phyloP scores from a whole-genome alignment of 768 basidiomycete genomes.

The Coprinellus aureogranulatus region DNA sequence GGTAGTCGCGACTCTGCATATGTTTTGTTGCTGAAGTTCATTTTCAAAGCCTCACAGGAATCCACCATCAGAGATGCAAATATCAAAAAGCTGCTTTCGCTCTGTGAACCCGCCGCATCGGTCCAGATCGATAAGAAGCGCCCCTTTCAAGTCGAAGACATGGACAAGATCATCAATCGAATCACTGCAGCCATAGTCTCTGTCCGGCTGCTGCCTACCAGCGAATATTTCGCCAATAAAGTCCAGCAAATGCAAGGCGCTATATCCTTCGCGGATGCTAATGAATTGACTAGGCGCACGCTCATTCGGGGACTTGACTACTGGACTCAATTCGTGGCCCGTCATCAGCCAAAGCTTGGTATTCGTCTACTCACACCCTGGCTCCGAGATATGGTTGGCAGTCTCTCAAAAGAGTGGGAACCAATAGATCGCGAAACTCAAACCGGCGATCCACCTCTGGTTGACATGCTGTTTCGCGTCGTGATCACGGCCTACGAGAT shows the following conservation, averaged over 20 bases:
- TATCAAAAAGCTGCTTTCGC: slow-evolving; percentile 66
- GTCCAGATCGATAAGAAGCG: slow-evolving; percentile 58
- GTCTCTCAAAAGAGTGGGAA: slow-evolving; percentile 56
- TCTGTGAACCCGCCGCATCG: slow-evolving; percentile 68
- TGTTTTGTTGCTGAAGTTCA: slow-evolving; percentile 76
- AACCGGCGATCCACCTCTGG: not conserved
- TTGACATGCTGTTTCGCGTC: not conserved
- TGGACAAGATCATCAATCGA: slow-evolving; percentile 81
- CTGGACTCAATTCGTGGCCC: slow-evolving; percentile 59
- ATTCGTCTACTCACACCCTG: slow-evolving; percentile 51
- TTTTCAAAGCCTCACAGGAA: slow-evolving; percentile 56
- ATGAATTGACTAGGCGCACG: slow-evolving; percentile 62
- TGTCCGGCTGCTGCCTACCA: slow-evolving; percentile 57
- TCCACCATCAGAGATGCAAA: slow-evolving; percentile 34
- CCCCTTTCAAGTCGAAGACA: slow-evolving; percentile 50
- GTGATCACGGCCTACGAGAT: not conserved
- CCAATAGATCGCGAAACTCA: too few relatives aligned
- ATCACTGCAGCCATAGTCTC: slow-evolving; percentile 70
- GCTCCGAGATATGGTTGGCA: slow-evolving; percentile 57
- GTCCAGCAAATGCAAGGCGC: slow-evolving; percentile 67
- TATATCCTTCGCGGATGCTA: slow-evolving; percentile 63
- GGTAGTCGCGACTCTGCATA: slow-evolving; percentile 70
- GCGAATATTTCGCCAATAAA: slow-evolving; percentile 42
- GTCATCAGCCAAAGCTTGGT: slow-evolving; percentile 47
- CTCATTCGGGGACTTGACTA: slow-evolving; percentile 74